These are phyloP conservation scores for Cylindrotheca closterium DNA, from an alignment of 108 stramenopile genomes.

Conservation along the genomic window DNA sequence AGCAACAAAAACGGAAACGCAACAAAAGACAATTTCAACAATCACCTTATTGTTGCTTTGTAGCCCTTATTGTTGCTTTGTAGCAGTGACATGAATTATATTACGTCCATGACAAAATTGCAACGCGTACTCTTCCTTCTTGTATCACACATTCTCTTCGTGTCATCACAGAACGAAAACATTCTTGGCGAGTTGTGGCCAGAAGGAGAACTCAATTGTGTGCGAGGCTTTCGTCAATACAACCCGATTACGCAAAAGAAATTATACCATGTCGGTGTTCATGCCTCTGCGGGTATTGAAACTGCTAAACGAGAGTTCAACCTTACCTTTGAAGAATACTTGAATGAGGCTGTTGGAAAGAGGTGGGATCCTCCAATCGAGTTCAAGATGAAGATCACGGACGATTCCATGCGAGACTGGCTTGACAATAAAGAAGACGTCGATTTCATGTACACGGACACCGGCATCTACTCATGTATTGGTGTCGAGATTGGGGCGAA, in stretches of 20 bases:
- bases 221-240: background rate
- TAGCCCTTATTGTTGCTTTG: background rate
- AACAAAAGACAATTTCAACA: background rate
- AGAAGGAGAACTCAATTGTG: constrained; percentile 2
- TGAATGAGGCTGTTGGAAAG: background rate
- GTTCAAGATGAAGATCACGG: background rate
- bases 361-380: constrained; percentile 14
- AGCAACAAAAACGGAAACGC: background rate
- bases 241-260: constrained; percentile 3
- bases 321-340: constrained; percentile 1
- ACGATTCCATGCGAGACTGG: background rate
- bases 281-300: constrained; percentile 2
- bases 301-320: background rate
- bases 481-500: constrained; percentile 8
- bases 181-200: background rate
- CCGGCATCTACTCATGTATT: constrained; percentile 11
- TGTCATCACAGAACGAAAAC: background rate
- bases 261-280: background rate
- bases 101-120: too few relatives aligned
- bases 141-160: background rate
- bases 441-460: constrained; percentile 17
- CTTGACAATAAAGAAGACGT: constrained; percentile 1
- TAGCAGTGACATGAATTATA: too few relatives aligned
- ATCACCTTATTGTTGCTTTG: background rate
- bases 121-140: too few relatives aligned